These are phyloP conservation scores for Melanogaster broomeanus DNA, from an alignment of 768 basidiomycete species.

Conservation along the genomic window DNA sequence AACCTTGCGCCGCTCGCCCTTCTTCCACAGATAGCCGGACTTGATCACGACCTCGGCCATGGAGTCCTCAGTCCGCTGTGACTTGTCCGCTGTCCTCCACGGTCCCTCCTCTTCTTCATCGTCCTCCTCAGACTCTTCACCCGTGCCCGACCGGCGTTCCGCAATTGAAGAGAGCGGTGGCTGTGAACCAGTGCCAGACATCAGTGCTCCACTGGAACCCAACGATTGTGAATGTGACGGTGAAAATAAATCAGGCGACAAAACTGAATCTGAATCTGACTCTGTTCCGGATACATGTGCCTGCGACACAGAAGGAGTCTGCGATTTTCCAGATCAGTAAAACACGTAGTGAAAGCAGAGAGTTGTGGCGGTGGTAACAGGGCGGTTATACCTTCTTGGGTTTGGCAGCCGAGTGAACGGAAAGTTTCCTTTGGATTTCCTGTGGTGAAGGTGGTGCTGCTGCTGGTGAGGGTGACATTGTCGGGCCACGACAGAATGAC, in stretches of 20 bases:
- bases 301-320: conserved; percentile 32
- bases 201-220: conserved; percentile 28
- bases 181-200: conserved; percentile 36
- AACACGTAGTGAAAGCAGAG: background rate
- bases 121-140: conserved; percentile 78
- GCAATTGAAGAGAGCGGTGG: conserved; percentile 76
- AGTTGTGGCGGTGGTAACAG: conserved; percentile 5
- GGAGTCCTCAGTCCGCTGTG: conserved; percentile 46
- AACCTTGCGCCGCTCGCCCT: conserved; percentile 96
- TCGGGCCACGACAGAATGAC: conserved; percentile 8
- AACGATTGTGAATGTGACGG: conserved; percentile 38
- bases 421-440: conserved; percentile 85
- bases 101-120: conserved; percentile 67
- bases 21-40: conserved; percentile 95
- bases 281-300: conserved; percentile 69
- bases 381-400: conserved; percentile 54
- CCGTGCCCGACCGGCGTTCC: conserved; percentile 68
- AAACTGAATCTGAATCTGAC: conserved; percentile 81
- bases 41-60: conserved; percentile 77
- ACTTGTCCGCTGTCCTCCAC: conserved; percentile 56
- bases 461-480: conserved; percentile 30
- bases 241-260: conserved; percentile 53
- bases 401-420: conserved; percentile 64
- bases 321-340: conserved; percentile 20
- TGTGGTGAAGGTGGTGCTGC: conserved; percentile 76